These are phyloP conservation scores for Ambrosiella cleistominuta DNA, from an alignment of 2,329 filamentous ascomycete genomes.

Conservation along the genomic window DNA sequence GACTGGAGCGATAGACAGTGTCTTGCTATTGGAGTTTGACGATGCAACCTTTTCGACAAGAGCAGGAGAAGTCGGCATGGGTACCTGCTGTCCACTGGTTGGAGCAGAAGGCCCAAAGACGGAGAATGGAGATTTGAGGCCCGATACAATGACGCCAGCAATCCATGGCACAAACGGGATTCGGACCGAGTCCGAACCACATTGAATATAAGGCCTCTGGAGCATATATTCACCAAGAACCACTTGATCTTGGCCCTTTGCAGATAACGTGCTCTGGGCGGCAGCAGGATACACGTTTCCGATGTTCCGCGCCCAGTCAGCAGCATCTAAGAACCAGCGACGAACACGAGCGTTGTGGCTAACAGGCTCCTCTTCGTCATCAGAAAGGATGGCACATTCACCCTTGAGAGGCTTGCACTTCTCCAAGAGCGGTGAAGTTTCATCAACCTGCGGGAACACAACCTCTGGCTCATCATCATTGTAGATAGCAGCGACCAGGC, in stretches of 20 bases:
- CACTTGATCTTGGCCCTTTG: constrained; percentile 6
- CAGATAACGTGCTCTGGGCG: constrained; percentile 1
- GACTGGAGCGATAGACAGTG: constrained; percentile 4
- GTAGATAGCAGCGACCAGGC: constrained; percentile 11
- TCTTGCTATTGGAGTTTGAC: constrained; percentile 6
- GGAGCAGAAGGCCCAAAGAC: neutral
- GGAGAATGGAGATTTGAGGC: constrained; percentile 7
- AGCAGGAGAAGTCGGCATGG: constrained; percentile 9
- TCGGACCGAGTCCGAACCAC: constrained; percentile 8
- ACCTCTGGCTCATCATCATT: constrained; percentile 5
- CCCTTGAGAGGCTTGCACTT: neutral
- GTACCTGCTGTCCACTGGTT: neutral
- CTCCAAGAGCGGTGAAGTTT: neutral
- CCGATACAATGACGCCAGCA: constrained; percentile 6
- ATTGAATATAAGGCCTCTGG: constrained; percentile 11
- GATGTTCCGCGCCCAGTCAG: constrained; percentile 10
- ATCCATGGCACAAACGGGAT: constrained; percentile 11
- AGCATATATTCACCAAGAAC: constrained; percentile 8
- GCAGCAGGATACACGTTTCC: constrained; percentile 11
- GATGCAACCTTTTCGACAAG: constrained; percentile 11
- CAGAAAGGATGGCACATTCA: constrained; percentile 3
- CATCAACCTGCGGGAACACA: neutral
- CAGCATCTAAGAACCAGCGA: constrained; percentile 9
- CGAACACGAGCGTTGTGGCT: constrained; percentile 7
- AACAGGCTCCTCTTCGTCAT: constrained; percentile 7